Percentiles rank a stretch among this genome's conserved stretches.
phyloP scores from a whole-genome alignment of 805 yeast genomes.

The Yarrowia sp. region DNA sequence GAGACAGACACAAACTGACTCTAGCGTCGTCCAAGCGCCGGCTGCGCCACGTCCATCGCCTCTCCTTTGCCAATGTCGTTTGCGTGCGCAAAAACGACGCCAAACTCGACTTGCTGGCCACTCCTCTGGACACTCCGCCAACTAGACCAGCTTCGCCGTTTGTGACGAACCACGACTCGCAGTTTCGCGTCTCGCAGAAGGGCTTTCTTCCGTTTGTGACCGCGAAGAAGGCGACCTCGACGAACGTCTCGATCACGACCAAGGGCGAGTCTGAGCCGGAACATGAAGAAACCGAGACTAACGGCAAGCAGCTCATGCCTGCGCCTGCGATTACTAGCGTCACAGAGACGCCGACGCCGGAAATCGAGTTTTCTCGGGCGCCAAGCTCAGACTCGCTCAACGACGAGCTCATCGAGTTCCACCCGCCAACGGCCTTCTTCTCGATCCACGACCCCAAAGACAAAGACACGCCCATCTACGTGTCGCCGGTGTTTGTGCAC shows the following conservation, averaged over 20 bases:
- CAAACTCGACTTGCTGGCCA: background rate
- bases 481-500: conserved; percentile 2
- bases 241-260: conserved; percentile 18
- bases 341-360: background rate
- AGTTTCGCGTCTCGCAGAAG: conserved; percentile 14
- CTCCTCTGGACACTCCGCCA: conserved; percentile 12
- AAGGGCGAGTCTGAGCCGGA: conserved; percentile 8
- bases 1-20: conserved; percentile 27
- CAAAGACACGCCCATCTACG: conserved; percentile 3
- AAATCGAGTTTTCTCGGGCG: background rate
- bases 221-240: conserved; percentile 14
- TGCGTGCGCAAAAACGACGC: conserved; percentile 2
- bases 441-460: conserved; percentile 10
- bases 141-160: background rate
- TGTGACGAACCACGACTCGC: conserved; percentile 10
- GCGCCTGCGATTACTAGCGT: background rate
- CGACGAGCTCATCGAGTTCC: conserved; percentile 15
- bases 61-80: conserved; percentile 16
- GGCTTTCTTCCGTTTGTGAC: conserved; percentile 18
- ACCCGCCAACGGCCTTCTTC: conserved; percentile 9
- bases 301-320: background rate
- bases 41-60: conserved; percentile 19
- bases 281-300: background rate
- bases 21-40: conserved; percentile 26
- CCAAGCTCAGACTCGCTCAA: background rate